These are phyloP conservation scores for Aspergillus incahuasiensis DNA, from an alignment of 495 filamentous ascomycete species.

Conservation along the genomic window DNA sequence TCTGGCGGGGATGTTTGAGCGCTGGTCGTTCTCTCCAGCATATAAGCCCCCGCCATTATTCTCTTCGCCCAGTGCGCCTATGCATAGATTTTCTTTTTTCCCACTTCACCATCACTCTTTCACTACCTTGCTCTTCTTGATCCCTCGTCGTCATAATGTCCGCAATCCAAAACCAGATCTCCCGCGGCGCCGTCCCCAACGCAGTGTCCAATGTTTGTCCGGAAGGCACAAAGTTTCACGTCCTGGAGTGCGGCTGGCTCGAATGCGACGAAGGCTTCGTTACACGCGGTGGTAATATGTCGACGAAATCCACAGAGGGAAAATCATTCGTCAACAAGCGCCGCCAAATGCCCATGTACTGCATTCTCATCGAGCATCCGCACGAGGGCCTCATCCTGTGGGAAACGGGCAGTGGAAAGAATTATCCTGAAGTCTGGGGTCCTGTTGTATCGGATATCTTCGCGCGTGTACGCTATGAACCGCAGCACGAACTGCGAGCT, in stretches of 20 bases:
- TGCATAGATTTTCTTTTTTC: too few species aligned
- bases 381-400: slow-evolving; percentile 39
- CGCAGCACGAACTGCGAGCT: slow-evolving; percentile 32
- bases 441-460: slow-evolving; percentile 40
- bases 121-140: not conserved
- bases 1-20: not conserved
- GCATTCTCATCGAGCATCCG: slow-evolving; percentile 8
- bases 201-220: slow-evolving; percentile 14
- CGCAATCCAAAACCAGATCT: slow-evolving; percentile 6
- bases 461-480: slow-evolving; percentile 31
- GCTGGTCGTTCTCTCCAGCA: not conserved
- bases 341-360: slow-evolving; percentile 10
- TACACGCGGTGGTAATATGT: slow-evolving; percentile 6
- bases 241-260: slow-evolving; percentile 11
- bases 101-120: not conserved
- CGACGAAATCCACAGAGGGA: slow-evolving; percentile 4
- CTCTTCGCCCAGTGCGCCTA: not conserved
- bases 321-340: slow-evolving; percentile 10
- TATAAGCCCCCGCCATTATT: not conserved
- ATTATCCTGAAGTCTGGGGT: slow-evolving; percentile 33
- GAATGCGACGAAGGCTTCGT: slow-evolving; percentile 15
- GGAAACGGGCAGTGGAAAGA: slow-evolving; percentile 41
- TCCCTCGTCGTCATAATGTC: not conserved
- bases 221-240: slow-evolving; percentile 14
- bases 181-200: slow-evolving; percentile 11